A percentile compares a stretch with the other conserved stretches of the same genome.
Conservation (phyloP, 192 early-diverging fungal genomes). For the Geranomyces michiganensis region DNA sequence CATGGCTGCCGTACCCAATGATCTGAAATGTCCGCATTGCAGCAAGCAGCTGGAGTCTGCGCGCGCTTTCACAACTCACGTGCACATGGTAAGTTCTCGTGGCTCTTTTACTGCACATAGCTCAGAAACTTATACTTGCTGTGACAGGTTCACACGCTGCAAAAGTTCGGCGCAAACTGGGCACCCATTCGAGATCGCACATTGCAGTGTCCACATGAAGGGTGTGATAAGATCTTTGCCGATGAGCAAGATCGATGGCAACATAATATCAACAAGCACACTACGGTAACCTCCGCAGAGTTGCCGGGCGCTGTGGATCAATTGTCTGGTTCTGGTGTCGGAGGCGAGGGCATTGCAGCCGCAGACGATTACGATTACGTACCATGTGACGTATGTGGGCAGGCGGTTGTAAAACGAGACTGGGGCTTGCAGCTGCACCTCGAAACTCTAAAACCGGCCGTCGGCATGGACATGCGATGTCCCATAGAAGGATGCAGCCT, state of each 20-base stretch:
- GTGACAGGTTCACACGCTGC: conserved; percentile 44
- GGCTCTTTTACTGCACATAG: neutral
- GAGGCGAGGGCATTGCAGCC: neutral
- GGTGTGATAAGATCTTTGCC: conserved; percentile 36
- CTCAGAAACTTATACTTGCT: neutral
- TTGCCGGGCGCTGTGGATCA: conserved; percentile 36
- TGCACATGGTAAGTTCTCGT: conserved; percentile 40
- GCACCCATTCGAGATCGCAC: conserved; percentile 16
- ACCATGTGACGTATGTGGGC: conserved; percentile 56
- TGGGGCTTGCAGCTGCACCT: conserved; percentile 62
- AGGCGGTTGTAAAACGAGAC: conserved; percentile 47
- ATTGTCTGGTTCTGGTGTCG: conserved; percentile 1
- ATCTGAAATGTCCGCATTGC: conserved; percentile 52
- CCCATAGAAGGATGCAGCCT: conserved; percentile 29
- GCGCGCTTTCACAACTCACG: conserved; percentile 51
- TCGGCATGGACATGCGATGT: conserved; percentile 57
- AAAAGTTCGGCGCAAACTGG: conserved; percentile 52
- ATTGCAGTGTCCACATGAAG: neutral
- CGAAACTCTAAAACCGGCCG: conserved; percentile 57
- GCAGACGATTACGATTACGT: conserved; percentile 50
- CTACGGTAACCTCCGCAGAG: conserved; percentile 36
- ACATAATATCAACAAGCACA: conserved; percentile 55
- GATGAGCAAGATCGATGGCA: conserved; percentile 42
- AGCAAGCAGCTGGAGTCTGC: conserved; percentile 39
- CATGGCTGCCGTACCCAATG: conserved; percentile 29